Evolutionary conservation across 768 basidiomycete species (phyloP), one percentile per base, ranked within the genome.

Genomic region (Lactarius hatsudake): DNA sequence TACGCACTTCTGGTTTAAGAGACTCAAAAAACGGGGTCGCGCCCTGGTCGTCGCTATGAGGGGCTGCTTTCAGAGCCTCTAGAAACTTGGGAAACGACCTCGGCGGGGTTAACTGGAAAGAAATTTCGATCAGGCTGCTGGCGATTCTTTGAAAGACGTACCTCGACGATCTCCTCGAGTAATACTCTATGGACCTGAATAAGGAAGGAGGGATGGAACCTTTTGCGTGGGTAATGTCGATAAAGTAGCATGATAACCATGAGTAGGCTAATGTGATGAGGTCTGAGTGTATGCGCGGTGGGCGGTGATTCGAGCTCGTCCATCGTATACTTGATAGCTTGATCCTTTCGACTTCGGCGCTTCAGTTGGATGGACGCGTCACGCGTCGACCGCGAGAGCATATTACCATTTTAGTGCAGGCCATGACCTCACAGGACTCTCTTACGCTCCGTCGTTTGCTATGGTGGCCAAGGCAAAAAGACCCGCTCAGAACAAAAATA

Each of bases 201-300:
- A 17, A 84, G 74, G 72, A 90, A 92, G 8, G 76, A 69, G 26
- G 83, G 74, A 1, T 89, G 85, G 12, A 91, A 80, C 30, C 80
- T 80, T 63, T 81, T 81, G 53, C 81, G 76, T 30, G 81, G 80
- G 65, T 81, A 80, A 69, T 89, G 86, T 73, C 85, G 87, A 75
- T 87, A 90, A 5, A 84, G 78, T 15, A 88, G 78, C 66, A 86
- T 78, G 42, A 93, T 79, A 30, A 91, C 78, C 40, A 83, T 83
- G 38, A 93, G 79, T 18, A 93, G 78, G 59, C 83, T 83, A 60
- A 94, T 79, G 74, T 94, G 93, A 72, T 94, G 92, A 1, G 92
- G 90, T 63, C 86, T 82, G 34, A 94, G 81, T 64, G 86, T 80
- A 76, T 91, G 88, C 61, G 86, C 83, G 8, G 83, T 82, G 1